Base-by-base conservation (phyloP, 164 flowering plant species). In the Magnolia sinica region DNA sequence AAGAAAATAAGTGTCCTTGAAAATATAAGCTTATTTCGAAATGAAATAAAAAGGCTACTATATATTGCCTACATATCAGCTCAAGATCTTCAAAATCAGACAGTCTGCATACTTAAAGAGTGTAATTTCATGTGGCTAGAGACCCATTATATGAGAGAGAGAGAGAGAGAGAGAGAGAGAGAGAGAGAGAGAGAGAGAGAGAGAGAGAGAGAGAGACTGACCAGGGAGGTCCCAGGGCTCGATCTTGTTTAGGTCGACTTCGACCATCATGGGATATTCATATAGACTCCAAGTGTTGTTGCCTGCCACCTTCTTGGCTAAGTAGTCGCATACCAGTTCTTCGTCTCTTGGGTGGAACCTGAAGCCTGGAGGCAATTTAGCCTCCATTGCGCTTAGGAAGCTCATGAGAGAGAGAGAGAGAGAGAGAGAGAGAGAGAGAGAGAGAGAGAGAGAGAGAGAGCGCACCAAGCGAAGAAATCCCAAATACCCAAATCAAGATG, bases 141-240 rank as follows among this genome's bases (percentile, higher is more conserved):
- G 13, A 55, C 18, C 61, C 61, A 55, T 55, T 3, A 55, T 8
- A 55, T 24, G 45, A 10, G 18, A 13, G 19, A 2, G 37, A 0
- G 24, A 64, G 72, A 8, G 51, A 2, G 51, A 19, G 51, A 20
- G 23, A 8, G 52, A 19, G 52, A 49, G 72, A 49, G 52, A 49
- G 58, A 50, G 55, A 20, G 72, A 49, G 55, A 18, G 52, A 7
- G 52, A 18, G 72, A 16, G 52, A 19, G 72, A 16, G 52, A 6
- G 64, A 50, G 71, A 67, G 71, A 67, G 70, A 74, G 71, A 64
- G 76, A 64, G 71, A 75, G 77, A 74, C 13, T 8, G 20, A 93
- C 98, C 98, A 51, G 96, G 96, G 83, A 91, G 83, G 18, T 91
- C 92, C 96, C 96, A 91, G 68, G 97, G 97, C 64, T 92, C 97